These are phyloP conservation scores for Tetracentron sinense DNA, from an alignment of 164 flowering plant species.

Conservation along the genomic window DNA sequence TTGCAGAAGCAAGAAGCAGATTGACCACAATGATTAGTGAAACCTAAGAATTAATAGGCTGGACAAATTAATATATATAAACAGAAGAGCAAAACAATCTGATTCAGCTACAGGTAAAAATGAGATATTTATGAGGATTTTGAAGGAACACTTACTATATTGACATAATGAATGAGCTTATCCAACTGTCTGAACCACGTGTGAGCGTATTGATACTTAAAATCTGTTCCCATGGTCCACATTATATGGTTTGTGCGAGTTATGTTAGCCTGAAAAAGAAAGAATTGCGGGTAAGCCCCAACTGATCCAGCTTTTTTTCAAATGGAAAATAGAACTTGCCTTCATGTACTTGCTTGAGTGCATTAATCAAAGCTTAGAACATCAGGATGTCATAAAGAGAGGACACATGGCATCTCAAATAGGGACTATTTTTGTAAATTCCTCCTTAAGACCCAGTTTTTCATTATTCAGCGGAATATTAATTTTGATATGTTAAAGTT, in stretches of 20 bases:
- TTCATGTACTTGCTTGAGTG: background rate
- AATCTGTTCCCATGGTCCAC: slow-evolving; percentile 99
- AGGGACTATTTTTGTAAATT: background rate
- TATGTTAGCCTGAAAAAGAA: slow-evolving; percentile 66
- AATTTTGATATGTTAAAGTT: background rate
- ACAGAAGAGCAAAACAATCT: background rate
- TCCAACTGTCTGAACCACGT: slow-evolving; percentile 89
- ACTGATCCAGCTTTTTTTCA: background rate
- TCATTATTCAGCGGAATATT: background rate
- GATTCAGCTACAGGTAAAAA: background rate
- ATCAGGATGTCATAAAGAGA: background rate
- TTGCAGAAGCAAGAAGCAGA: no score
- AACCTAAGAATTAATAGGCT: no score
- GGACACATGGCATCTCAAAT: background rate
- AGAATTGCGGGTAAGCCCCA: background rate
- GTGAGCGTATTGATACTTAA: slow-evolving; percentile 85
- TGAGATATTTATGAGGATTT: background rate
- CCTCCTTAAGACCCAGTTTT: background rate
- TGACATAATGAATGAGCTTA: slow-evolving; percentile 94
- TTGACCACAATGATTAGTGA: no score
- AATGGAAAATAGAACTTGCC: background rate
- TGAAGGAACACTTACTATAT: slow-evolving; percentile 39
- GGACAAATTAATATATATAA: background rate
- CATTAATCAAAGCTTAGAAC: background rate
- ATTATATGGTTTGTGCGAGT: slow-evolving; percentile 90